Conservation (phyloP, 371 early-diverging fungal species). For the Mucor lusitanicus region DNA sequence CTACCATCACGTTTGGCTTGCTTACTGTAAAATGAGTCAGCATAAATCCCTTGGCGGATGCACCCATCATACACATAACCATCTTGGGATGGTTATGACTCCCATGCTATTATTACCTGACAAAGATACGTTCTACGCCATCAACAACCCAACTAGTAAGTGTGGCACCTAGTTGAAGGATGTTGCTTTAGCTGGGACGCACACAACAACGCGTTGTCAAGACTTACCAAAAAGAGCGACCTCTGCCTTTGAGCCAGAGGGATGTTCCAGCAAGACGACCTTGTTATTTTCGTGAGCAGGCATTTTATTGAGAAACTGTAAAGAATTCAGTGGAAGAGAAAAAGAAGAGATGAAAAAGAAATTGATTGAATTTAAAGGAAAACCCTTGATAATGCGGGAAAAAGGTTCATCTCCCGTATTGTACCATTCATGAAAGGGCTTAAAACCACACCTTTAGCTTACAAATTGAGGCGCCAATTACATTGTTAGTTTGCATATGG, state of each 20-base stretch:
- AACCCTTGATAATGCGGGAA: background rate
- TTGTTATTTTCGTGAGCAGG: constrained; percentile 45
- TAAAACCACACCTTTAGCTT: background rate
- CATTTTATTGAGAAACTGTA: constrained; percentile 25
- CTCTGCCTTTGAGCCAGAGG: constrained; percentile 54
- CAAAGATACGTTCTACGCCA: constrained; percentile 73
- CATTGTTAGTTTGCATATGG: background rate
- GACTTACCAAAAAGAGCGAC: constrained; percentile 62
- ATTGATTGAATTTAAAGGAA: background rate
- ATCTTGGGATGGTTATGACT: too few relatives aligned
- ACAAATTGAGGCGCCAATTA: background rate
- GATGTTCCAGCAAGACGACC: constrained; percentile 41
- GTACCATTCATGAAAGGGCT: background rate
- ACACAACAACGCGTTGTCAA: background rate
- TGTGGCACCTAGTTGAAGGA: constrained; percentile 59
- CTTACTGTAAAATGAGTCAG: constrained; percentile 36
- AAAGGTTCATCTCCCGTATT: background rate
- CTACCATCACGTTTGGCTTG: constrained; percentile 75
- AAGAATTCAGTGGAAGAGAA: background rate
- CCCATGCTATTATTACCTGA: constrained; percentile 53
- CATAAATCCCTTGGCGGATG: background rate
- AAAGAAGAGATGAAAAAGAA: constrained; percentile 16
- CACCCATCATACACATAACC: background rate
- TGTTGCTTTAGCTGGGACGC: background rate
- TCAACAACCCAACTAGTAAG: constrained; percentile 76